Base-by-base conservation (phyloP, 805 yeast species). In the Starmerella stellata region DNA sequence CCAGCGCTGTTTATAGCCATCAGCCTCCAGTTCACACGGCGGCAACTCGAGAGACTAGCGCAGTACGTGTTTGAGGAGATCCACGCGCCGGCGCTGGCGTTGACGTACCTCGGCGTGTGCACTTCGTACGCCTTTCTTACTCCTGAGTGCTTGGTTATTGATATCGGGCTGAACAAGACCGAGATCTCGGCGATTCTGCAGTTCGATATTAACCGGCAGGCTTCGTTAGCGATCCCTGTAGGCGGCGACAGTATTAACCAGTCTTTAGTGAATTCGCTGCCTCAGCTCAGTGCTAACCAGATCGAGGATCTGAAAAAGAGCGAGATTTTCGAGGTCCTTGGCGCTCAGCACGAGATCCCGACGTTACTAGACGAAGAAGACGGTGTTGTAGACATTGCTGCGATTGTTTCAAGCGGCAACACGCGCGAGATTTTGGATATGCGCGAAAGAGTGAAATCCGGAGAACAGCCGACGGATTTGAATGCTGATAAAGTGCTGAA, bases 381-480 rank as follows among this genome's bases (percentile, higher is more conserved):
- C 23, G 92, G 82, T 38, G 72, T 74, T 3, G 66, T 82, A 29
- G 94, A 87, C 55, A 83, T 87, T 36, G 94, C 95, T 2, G 81
- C 83, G 30, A 73, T 85, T 48, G 90, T 85, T 11, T 71, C 90
- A 1, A 75, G 80, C 44, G 82, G 75, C 13, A 70, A 75, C 44
- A 72, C 83, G 2, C 65, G 78, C 37, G 83, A 78, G 55, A 65
- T 77, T 30, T 55, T 79, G 39, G 80, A 72, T 46, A 74, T 71
- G 53, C 64, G 79, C 44, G 78, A 74, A 50, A 63, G 60, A 47
- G 61, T 64, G 39, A 63, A 65, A 51, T 43, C 59, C 54, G 47
- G 61, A 50, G 49, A 51, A 44, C 35, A 50, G 40, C 57, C 52
- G 15, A 59, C 57, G 27, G 35, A 7, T 9, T 61, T 52, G 30